Base-by-base conservation (phyloP, 2,329 filamentous ascomycete species). In the Ophiostoma pallidulum region DNA sequence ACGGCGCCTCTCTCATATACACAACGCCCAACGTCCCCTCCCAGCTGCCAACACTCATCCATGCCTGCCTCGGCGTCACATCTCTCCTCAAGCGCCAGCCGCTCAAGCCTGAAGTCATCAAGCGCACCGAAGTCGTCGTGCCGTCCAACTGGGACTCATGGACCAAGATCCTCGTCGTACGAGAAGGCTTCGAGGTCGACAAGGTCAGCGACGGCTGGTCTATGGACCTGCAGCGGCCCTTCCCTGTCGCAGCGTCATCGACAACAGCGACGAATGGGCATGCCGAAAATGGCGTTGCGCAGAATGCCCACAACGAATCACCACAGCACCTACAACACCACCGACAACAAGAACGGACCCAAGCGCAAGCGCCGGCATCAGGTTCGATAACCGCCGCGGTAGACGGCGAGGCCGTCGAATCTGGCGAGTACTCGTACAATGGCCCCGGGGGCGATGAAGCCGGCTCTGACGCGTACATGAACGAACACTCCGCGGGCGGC, bases 111-210 rank as follows among this genome's bases (percentile, higher is more conserved):
- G 94, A 95, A 58, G 86, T 94, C 51, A 92, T 94, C 55, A 92
- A 92, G 66, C 78, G 91, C 51, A 90, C 95, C 64, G 94, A 94
- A 72, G 90, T 98, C 47, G 74, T 96, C 5, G 86, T 98, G 1
- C 91, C 91, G 2, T 85, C 90, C 14, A 96, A 96, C 63, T 98
- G 92, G 92, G 92, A 98, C 65, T 96, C 90, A 0, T 96, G 89
- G 86, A 90, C 89, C 51, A 98, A 97, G 67, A 96, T 98, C 51
- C 78, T 91, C 36, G 88, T 97, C 38, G 72, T 97, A 24, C 80
- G 88, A 46, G 92, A 95, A 60, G 86, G 83, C 0, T 97, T 97
- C 58, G 88, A 97, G 56, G 86, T 94, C 19, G 92, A 98, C 68
- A 77, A 78, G 13, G 75, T 94, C 37, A 92, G 87, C 57, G 77